Conservation (phyloP, 495 filamentous ascomycete genomes). For the Annulohypoxylon bovei region DNA sequence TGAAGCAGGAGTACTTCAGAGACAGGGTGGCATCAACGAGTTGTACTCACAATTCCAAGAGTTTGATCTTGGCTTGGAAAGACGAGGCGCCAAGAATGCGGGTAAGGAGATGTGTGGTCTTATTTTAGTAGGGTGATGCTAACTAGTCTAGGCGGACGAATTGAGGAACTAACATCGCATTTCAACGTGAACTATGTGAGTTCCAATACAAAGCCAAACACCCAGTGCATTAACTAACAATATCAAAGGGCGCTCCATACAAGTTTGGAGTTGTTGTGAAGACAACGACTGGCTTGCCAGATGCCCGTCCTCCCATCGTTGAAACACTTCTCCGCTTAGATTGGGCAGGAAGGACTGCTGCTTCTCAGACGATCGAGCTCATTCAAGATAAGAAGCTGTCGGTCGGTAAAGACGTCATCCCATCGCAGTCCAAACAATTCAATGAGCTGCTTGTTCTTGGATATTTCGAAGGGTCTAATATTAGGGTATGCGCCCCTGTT, state of each 20-base stretch:
- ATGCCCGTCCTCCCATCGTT: constrained; percentile 67
- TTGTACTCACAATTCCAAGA: constrained; percentile 71
- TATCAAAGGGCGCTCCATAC: constrained; percentile 78
- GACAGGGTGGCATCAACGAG: constrained; percentile 66
- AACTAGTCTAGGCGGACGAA: constrained; percentile 43
- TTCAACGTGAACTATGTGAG: constrained; percentile 79
- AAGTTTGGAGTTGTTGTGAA: constrained; percentile 79
- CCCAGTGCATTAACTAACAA: constrained; percentile 18
- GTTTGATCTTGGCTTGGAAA: constrained; percentile 65
- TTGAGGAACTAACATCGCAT: constrained; percentile 68
- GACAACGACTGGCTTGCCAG: constrained; percentile 65
- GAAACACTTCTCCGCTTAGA: constrained; percentile 68
- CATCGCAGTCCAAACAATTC: constrained; percentile 54
- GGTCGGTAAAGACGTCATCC: constrained; percentile 14
- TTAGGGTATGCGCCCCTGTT: constrained; percentile 65
- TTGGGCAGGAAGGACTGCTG: no score
- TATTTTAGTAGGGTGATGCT: background rate
- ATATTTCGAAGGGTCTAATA: constrained; percentile 75
- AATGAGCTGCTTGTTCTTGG: constrained; percentile 83
- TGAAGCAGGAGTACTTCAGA: constrained; percentile 59
- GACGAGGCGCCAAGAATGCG: constrained; percentile 56
- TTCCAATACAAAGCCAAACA: background rate
- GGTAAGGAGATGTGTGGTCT: constrained; percentile 38
- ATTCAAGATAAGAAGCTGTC: constrained; percentile 2
- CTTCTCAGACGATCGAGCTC: no score